A percentile compares a stretch with the other conserved stretches of the same genome.
Evolutionary conservation across 305 asterid species (phyloP).

Genomic region (Euphrasia arctica): DNA sequence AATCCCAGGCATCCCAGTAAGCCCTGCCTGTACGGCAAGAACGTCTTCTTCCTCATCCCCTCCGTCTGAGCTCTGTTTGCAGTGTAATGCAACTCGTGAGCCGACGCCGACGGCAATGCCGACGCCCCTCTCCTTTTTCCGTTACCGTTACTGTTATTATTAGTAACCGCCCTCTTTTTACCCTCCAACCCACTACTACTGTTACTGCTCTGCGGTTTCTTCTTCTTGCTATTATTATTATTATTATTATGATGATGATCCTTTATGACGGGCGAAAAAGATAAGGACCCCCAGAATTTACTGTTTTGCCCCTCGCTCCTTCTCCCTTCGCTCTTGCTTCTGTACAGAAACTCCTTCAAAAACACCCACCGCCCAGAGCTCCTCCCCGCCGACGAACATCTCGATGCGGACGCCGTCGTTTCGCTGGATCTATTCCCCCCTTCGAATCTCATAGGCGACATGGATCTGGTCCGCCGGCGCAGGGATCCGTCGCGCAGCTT

Average conservation of each 20-base stretch:
- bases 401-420: background rate
- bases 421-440: background rate
- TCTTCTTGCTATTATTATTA: slow-evolving; percentile 25
- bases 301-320: slow-evolving; percentile 49
- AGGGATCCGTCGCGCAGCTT: slow-evolving; percentile 1
- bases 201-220: slow-evolving; percentile 23
- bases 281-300: slow-evolving; percentile 61
- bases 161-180: slow-evolving; percentile 24
- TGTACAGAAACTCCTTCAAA: slow-evolving; percentile 75
- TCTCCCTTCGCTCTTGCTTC: slow-evolving; percentile 94
- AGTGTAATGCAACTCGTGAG: slow-evolving; percentile 77
- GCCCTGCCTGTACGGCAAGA: slow-evolving; percentile 81
- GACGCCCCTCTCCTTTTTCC: slow-evolving; percentile 42
- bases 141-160: slow-evolving; percentile 26
- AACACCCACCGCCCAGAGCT: slow-evolving; percentile 64
- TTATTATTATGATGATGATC: slow-evolving; percentile 35
- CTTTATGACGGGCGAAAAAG: slow-evolving; percentile 61
- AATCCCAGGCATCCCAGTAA: slow-evolving; percentile 84
- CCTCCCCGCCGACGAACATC: background rate
- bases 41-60: slow-evolving; percentile 91
- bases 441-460: slow-evolving; percentile 1
- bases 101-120: slow-evolving; percentile 25
- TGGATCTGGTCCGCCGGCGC: slow-evolving; percentile 6
- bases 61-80: slow-evolving; percentile 84
- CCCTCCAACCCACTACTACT: slow-evolving; percentile 21